A percentile compares a stretch with the other conserved stretches of the same genome.
Evolutionary conservation across 306 rosid species (phyloP).

Genomic region (Astragalus glycyphyllos): DNA sequence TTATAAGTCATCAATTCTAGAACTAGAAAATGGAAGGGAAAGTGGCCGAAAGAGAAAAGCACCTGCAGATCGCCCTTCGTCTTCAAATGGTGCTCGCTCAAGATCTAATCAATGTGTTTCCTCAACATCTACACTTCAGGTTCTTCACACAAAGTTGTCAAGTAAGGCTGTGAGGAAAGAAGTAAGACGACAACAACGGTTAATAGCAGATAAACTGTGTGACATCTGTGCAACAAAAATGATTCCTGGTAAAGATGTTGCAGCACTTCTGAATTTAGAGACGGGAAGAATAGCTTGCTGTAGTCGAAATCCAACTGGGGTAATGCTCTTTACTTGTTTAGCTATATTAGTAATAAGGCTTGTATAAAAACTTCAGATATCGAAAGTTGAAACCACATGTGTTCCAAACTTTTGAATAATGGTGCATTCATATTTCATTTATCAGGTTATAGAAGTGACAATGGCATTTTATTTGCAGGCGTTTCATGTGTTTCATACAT

Average conservation of each 20-base stretch:
- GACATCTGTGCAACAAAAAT: conserved; percentile 90
- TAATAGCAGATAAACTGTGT: conserved; percentile 83
- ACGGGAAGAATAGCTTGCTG: conserved; percentile 82
- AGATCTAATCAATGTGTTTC: conserved; percentile 34
- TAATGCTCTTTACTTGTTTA: conserved; percentile 41
- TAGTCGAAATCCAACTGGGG: conserved; percentile 86
- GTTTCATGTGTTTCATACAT: conserved; percentile 83
- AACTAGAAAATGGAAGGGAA: conserved; percentile 47
- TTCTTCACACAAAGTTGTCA: conserved; percentile 58
- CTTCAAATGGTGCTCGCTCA: no score
- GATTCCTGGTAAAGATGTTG: conserved; percentile 95
- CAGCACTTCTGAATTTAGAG: conserved; percentile 76
- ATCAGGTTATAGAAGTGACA: conserved; percentile 18
- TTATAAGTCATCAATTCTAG: conserved; percentile 55
- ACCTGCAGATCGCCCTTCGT: conserved; percentile 53
- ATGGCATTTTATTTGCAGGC: conserved; percentile 56
- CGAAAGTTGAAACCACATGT: conserved; percentile 5
- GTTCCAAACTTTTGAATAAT: conserved; percentile 8
- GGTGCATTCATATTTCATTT: conserved; percentile 26
- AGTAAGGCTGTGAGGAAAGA: conserved; percentile 75
- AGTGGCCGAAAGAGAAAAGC: conserved; percentile 59
- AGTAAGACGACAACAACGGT: conserved; percentile 75
- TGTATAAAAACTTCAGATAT: conserved; percentile 14
- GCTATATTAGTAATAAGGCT: conserved; percentile 13
- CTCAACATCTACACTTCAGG: conserved; percentile 55